Evolutionary conservation across 1,284 basidiomycete genomes (phyloP), one percentile per base, ranked within the genome.

Genomic region (Pascua sp.): DNA sequence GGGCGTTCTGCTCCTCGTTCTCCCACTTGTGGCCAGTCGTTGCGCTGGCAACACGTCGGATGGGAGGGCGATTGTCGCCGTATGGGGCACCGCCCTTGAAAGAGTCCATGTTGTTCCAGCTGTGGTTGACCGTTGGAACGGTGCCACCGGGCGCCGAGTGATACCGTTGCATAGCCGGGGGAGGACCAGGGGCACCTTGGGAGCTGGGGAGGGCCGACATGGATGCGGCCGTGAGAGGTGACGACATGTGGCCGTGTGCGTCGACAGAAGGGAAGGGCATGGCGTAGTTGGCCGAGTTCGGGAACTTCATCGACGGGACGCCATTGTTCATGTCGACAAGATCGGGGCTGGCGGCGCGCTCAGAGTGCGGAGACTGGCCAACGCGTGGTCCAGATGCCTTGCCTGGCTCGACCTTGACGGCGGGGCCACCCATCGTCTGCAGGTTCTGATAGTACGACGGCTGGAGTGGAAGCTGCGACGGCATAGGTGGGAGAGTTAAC

Each of bases 111-210:
- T 65, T 47, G 43, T 39, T 54, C 71, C 67, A 70, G 40, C 52
- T 49, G 46, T 47, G 42, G 49, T 49, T 62, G 11, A 69, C 45
- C 13, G 70, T 70, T 4, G 71, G 72, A 5, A 71, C 55, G 12
- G 56, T 17, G n/a, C 24, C 24, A 32, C 57, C 53, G 8, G 72
- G 72, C n/a, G 70, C 56, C 9, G 70, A 71, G 58, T 73, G 66
- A 65, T 70, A 74, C 11, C 73, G 64, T 47, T 69, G 64, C 47
- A 74, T 57, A n/a, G 60, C 62, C 1, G 72, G 71, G 1, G 73
- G 72, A 32, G 24, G 24, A 7, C 24, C 24, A 32, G 24, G 24
- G 24, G 24, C 24, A 1, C 43, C 55, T 44, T 42, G 11, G 50
- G 43, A 13, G 48, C 49, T 36, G 49, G 47, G 47, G 48, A 54